Percentiles rank a stretch among this genome's conserved stretches.
These are phyloP conservation scores for Epichloe sp. DNA, from an alignment of 2,329 filamentous ascomycete species.

Conservation along the genomic window DNA sequence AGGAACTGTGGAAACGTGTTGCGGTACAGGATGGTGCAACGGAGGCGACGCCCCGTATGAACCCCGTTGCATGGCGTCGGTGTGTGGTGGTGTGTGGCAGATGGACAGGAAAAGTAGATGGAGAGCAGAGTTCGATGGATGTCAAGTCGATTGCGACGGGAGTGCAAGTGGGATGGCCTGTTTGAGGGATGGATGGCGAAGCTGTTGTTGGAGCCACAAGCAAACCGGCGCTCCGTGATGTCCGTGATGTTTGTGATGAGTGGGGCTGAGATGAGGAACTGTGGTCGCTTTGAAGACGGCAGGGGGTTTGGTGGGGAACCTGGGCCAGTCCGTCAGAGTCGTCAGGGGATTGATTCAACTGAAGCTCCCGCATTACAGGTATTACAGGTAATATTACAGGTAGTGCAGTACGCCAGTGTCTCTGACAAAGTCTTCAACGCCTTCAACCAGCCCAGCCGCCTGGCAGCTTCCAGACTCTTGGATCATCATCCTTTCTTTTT, in stretches of 20 bases:
- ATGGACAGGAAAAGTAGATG: neutral
- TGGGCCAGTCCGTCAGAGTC: too few relatives aligned
- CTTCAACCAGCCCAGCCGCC: neutral
- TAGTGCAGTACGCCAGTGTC: too few relatives aligned
- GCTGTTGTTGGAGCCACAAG: neutral
- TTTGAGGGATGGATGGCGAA: neutral
- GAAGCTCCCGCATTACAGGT: too few relatives aligned
- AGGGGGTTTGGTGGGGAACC: too few relatives aligned
- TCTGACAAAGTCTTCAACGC: too few relatives aligned
- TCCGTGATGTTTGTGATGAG: too few relatives aligned
- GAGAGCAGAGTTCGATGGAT: neutral
- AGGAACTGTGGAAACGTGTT: slow-evolving; percentile 95
- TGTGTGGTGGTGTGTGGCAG: neutral
- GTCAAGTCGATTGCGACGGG: too few relatives aligned
- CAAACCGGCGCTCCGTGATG: neutral
- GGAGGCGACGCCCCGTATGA: slow-evolving; percentile 81
- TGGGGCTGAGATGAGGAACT: slow-evolving; percentile 19
- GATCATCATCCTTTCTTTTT: neutral
- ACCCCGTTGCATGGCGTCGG: slow-evolving; percentile 62
- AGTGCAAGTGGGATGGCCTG: neutral
- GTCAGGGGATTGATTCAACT: too few relatives aligned
- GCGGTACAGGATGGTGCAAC: slow-evolving; percentile 91
- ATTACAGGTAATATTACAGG: too few relatives aligned
- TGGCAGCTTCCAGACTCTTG: neutral
- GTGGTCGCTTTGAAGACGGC: slow-evolving; percentile 17